These are phyloP conservation scores for Acer campestre DNA, from an alignment of 345 rosid species.

Conservation along the genomic window DNA sequence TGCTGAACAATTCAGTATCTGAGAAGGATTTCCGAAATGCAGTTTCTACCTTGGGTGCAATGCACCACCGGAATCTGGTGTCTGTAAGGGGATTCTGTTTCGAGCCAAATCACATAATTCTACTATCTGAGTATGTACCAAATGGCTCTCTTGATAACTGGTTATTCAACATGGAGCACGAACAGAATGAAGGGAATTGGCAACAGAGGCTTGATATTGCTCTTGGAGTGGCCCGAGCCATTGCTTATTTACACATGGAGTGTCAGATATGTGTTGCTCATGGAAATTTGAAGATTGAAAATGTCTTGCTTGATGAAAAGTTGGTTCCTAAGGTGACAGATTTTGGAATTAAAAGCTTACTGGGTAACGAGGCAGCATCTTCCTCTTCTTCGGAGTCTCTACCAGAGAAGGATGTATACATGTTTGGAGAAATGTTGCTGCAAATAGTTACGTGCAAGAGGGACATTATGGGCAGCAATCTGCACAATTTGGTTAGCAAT, in stretches of 20 bases:
- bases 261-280: slow-evolving; percentile 36
- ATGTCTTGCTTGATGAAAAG: slow-evolving; percentile 39
- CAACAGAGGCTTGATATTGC: slow-evolving; percentile 41
- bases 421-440: slow-evolving; percentile 40
- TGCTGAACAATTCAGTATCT: slow-evolving; percentile 16
- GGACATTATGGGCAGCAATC: slow-evolving; percentile 20
- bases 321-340: slow-evolving; percentile 37
- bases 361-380: slow-evolving; percentile 29
- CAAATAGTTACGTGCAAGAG: slow-evolving; percentile 34
- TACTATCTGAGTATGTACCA: slow-evolving; percentile 26
- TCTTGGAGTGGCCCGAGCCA: slow-evolving; percentile 41
- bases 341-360: slow-evolving; percentile 33
- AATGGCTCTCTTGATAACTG: slow-evolving; percentile 39
- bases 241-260: slow-evolving; percentile 42
- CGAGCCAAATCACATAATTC: slow-evolving; percentile 24
- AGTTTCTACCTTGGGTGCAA: slow-evolving; percentile 37
- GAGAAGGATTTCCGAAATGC: slow-evolving; percentile 36
- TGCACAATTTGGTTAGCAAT: slow-evolving; percentile 20
- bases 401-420: slow-evolving; percentile 35
- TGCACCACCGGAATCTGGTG: slow-evolving; percentile 44
- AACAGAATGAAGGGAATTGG: slow-evolving; percentile 23
- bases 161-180: slow-evolving; percentile 22
- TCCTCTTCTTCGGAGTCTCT: slow-evolving; percentile 37
- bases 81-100: slow-evolving; percentile 40
- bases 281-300: slow-evolving; percentile 42